A percentile compares a stretch with the other conserved stretches of the same genome.
phyloP scores from a whole-genome alignment of 352 stramenopile genomes.

The Plasmopara muralis region DNA sequence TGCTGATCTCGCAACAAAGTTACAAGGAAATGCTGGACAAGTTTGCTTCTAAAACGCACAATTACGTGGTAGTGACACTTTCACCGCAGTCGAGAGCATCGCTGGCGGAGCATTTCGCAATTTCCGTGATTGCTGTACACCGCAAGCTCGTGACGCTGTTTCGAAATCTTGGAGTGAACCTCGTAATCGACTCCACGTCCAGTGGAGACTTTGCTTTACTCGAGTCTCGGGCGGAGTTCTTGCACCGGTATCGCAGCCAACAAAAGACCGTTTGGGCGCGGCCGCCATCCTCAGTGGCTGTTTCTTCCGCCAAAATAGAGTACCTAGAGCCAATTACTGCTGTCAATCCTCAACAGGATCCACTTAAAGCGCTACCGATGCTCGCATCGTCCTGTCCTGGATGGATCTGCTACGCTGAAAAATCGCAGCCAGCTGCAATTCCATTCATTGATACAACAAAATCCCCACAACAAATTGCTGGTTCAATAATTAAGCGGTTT shows the following conservation, averaged over 20 bases:
- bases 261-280: conserved; percentile 59
- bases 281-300: conserved; percentile 60
- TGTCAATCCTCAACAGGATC: conserved; percentile 53
- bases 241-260: conserved; percentile 77
- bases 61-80: conserved; percentile 78
- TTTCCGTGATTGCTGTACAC: conserved; percentile 60
- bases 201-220: conserved; percentile 90
- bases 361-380: conserved; percentile 81
- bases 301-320: conserved; percentile 63
- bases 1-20: conserved; percentile 96
- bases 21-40: conserved; percentile 81
- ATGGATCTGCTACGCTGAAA: conserved; percentile 97
- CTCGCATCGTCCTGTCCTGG: conserved; percentile 95
- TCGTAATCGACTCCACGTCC: conserved; percentile 90
- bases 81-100: conserved; percentile 86
- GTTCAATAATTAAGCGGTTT: conserved; percentile 75
- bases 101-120: conserved; percentile 71
- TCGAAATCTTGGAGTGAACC: conserved; percentile 75
- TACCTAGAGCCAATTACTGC: conserved; percentile 50
- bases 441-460: conserved; percentile 94
- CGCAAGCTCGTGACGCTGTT: conserved; percentile 75
- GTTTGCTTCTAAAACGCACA: conserved; percentile 36
- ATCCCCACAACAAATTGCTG: conserved; percentile 93
- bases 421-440: conserved; percentile 91
- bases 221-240: conserved; percentile 88